Percentiles rank a stretch among this genome's conserved stretches.
phyloP scores from a whole-genome alignment of 768 basidiomycete species.

The Tricholoma saponaceum region DNA sequence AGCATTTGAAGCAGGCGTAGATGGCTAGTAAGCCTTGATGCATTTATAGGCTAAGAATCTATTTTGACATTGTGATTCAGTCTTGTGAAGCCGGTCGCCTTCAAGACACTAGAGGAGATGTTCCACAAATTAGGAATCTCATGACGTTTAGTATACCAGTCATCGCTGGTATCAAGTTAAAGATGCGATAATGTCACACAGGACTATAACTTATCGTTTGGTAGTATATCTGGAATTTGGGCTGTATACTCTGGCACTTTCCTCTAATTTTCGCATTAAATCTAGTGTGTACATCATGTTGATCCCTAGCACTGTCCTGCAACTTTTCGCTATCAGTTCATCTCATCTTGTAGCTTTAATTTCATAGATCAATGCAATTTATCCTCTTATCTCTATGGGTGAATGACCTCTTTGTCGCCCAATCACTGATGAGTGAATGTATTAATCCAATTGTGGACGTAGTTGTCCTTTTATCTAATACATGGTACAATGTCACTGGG shows the following conservation, averaged over 20 bases:
- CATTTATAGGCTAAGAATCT: not conserved
- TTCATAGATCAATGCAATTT: not conserved
- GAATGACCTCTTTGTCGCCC: no score
- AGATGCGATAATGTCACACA: not conserved
- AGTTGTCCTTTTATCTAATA: not conserved
- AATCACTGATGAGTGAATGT: no score
- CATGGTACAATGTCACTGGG: not conserved
- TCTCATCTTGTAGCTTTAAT: no score
- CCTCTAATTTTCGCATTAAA: not conserved
- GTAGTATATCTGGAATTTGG: not conserved
- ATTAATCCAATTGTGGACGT: not conserved
- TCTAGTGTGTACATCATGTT: not conserved
- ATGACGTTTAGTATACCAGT: slow-evolving; percentile 17
- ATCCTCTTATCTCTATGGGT: no score
- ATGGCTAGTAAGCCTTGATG: slow-evolving; percentile 81
- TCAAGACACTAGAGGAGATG: slow-evolving; percentile 85
- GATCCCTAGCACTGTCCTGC: not conserved
- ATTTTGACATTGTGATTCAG: slow-evolving; percentile 32
- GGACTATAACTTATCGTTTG: no score
- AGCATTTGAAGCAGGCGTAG: slow-evolving; percentile 90
- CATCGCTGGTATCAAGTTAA: not conserved
- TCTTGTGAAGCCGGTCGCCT: slow-evolving; percentile 93
- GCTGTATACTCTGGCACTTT: not conserved
- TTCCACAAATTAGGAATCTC: slow-evolving; percentile 65
- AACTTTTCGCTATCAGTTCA: not conserved